Percentiles rank a stretch among this genome's conserved stretches.
Evolutionary conservation across 75 land plant genomes (phyloP).

Genomic region (Picea glauca): DNA sequence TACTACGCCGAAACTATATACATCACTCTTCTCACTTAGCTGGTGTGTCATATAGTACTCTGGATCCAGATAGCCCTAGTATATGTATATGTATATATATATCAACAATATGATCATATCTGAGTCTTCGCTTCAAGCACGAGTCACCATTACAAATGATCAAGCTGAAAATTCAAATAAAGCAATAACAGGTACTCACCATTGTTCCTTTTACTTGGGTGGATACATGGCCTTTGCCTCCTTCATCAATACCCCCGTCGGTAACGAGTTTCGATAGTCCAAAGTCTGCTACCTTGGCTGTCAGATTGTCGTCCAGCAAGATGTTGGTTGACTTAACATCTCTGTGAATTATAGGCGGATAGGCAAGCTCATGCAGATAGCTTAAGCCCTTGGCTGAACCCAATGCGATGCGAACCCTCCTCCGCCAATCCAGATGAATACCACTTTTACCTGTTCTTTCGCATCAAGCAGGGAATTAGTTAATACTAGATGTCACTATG

Average conservation of each 20-base stretch:
- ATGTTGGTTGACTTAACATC: conserved; percentile 84
- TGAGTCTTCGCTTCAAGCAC: too few relatives aligned
- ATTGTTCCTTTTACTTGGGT: conserved; percentile 88
- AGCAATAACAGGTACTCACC: conserved; percentile 36
- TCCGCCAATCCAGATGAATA: conserved; percentile 59
- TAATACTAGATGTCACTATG: neutral
- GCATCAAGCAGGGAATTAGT: neutral
- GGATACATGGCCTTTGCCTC: conserved; percentile 18
- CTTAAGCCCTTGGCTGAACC: conserved; percentile 81
- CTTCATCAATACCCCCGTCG: conserved; percentile 20
- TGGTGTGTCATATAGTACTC: conserved; percentile 88
- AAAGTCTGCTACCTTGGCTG: conserved; percentile 93
- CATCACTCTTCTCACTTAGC: conserved; percentile 84
- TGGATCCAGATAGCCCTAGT: conserved; percentile 95
- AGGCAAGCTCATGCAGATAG: conserved; percentile 79
- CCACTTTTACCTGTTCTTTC: conserved; percentile 45
- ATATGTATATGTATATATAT: too few relatives aligned
- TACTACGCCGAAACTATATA: conserved; percentile 89
- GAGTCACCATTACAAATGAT: too few relatives aligned
- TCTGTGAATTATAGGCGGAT: conserved; percentile 87
- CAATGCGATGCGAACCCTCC: conserved; percentile 52
- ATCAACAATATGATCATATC: too few relatives aligned
- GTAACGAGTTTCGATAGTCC: conserved; percentile 69
- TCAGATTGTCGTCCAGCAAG: conserved; percentile 60
- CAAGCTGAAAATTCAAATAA: too few relatives aligned